A percentile compares a stretch with the other conserved stretches of the same genome.
Evolutionary conservation across 2,329 filamentous ascomycete species (phyloP).

Genomic region (Aureobasidium melanogenum): DNA sequence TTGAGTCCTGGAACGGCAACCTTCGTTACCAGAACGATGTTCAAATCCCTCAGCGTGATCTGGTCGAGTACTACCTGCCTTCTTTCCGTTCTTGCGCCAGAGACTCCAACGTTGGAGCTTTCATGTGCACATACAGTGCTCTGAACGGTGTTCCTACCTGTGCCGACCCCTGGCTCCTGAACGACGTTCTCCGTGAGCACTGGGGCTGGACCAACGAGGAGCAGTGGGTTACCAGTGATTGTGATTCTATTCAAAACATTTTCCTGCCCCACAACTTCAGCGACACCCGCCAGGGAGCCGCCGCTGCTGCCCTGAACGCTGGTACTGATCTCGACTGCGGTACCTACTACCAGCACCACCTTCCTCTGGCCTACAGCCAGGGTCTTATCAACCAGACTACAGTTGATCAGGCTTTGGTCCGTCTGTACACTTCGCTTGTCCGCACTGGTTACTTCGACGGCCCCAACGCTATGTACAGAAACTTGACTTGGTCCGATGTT

Average conservation of each 20-base stretch:
- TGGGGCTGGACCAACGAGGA: slow-evolving; percentile 56
- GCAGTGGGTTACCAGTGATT: slow-evolving; percentile 58
- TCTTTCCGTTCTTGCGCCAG: slow-evolving; percentile 48
- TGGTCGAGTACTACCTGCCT: slow-evolving; percentile 59
- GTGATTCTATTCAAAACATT: slow-evolving; percentile 53
- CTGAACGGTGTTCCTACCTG: slow-evolving; percentile 60
- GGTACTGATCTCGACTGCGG: slow-evolving; percentile 49
- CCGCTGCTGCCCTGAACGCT: slow-evolving; percentile 40
- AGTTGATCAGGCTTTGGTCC: slow-evolving; percentile 41
- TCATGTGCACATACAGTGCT: slow-evolving; percentile 53
- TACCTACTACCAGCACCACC: slow-evolving; percentile 37
- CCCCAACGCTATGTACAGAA: slow-evolving; percentile 38
- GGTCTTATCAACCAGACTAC: slow-evolving; percentile 36
- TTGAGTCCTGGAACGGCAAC: slow-evolving; percentile 25
- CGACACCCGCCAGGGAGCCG: slow-evolving; percentile 36
- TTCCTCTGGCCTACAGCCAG: slow-evolving; percentile 35
- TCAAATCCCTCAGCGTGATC: slow-evolving; percentile 50
- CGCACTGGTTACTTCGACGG: slow-evolving; percentile 51
- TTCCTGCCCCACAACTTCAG: slow-evolving; percentile 41
- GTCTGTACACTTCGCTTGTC: slow-evolving; percentile 48
- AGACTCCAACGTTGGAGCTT: slow-evolving; percentile 36
- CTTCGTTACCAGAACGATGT: slow-evolving; percentile 45
- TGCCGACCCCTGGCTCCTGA: slow-evolving; percentile 52
- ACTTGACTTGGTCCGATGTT: slow-evolving; percentile 48
- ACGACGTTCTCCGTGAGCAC: slow-evolving; percentile 54